Conservation (phyloP, 495 filamentous ascomycete genomes). For the Penicillium verhagenii region DNA sequence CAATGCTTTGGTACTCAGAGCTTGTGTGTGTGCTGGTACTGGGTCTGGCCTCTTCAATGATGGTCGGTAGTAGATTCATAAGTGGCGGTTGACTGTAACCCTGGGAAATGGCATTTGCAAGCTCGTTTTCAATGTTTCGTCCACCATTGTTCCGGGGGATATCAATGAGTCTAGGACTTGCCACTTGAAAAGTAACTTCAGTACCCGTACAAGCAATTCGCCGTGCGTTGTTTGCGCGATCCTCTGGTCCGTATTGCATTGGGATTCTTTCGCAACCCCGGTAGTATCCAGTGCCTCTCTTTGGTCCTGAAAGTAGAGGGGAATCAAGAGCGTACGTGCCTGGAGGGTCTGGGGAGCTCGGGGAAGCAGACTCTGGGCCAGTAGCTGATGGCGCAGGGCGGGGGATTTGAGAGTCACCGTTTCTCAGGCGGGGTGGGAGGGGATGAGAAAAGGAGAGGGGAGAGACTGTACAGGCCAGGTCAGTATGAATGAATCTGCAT, state of each 20-base stretch:
- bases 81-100: background rate
- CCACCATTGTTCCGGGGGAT: background rate
- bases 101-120: background rate
- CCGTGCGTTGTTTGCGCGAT: no score
- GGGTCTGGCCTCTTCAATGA: background rate
- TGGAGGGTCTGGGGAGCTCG: no score
- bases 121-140: background rate
- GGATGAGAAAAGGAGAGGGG: background rate
- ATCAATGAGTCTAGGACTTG: background rate
- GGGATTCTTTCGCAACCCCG: no score
- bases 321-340: background rate
- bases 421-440: background rate
- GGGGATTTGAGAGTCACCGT: background rate
- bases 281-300: no score
- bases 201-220: no score
- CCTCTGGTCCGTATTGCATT: no score
- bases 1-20: background rate
- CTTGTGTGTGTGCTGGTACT: background rate
- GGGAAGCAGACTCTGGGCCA: no score
- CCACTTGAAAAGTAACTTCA: background rate
- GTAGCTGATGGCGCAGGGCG: background rate
- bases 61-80: background rate
- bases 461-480: background rate
- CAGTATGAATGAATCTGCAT: background rate
- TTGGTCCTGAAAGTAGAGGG: no score